Evolutionary conservation across 495 filamentous ascomycete species (phyloP), one percentile per base, ranked within the genome.

Genomic region (Hypoxylon fuscum): DNA sequence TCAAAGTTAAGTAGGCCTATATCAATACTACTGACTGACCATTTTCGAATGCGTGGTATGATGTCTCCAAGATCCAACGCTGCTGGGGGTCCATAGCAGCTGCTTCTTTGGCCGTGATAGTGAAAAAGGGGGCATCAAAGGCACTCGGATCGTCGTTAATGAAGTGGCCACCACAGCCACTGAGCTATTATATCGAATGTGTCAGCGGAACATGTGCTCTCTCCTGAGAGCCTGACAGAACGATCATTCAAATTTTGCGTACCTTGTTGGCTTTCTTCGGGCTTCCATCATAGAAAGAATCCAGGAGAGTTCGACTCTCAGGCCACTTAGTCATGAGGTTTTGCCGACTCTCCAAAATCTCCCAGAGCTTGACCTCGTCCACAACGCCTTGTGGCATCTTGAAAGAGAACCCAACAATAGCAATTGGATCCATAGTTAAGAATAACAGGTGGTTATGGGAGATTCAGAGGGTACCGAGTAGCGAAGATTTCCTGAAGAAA

Each of bases 91-190:
- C 71, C 68, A 73, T 72, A 2, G 64, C 55, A 3, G 53, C 72
- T 1, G 83, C 84, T 64, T 86, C 84, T 0, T 73, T 67, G 2
- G 79, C 69, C 5, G 77, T 78, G 34, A 85, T 79, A n/a, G 74
- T 72, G 72, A 89, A 89, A 73, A 88, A 88, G 4, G 59, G 44
- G 0, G 71, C 59, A 42, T 75, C 83, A 61, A 85, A 86, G 0
- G 45, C 53, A 7, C 67, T 66, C 9, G 80, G 25, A 57, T 84
- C 77, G n/a, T 80, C 73, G 12, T 55, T 45, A 14, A 55, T 17
- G 18, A 57, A 48, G 27, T 55, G 52, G 5, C 12, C 52, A 38
- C 32, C 32, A 5, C 32, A 10, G 32, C 5, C 2, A 35, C 12
- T 3, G 2, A 35, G 2, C 32, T 35, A n/a, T 5, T 5, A 35